Evolutionary conservation across 2,329 filamentous ascomycete genomes (phyloP), one percentile per base, ranked within the genome.

Genomic region (Aspergillus aculeatinus): DNA sequence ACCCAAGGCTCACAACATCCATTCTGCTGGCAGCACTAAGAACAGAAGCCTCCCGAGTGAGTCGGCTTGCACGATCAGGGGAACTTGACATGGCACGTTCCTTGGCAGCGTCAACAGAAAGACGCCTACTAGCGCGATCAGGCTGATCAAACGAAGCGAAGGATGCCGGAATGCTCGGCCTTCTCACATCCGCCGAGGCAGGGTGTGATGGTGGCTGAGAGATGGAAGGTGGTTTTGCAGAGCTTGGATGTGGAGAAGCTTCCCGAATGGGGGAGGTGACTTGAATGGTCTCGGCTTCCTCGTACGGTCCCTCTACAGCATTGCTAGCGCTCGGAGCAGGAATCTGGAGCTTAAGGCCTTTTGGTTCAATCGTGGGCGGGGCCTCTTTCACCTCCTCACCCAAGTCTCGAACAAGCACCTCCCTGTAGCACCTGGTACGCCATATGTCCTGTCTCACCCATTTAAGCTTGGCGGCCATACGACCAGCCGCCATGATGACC

Each of bases 361-460:
- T 64, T 47, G 59, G 63, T 33, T 72, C 71, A n/a, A 58, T 62
- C 70, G 76, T 31, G 70, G 74, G 59, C 70, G 59, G 65, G 19
- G 60, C 64, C 60, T 63, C 57, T 5, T 54, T 63, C 35, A 64
- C 63, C 10, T 96, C 93, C 66, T 96, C 91, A 57, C 94, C 89
- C 9, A 98, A 80, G 72, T 99, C 95, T 75, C 92, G 84, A 5
- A 87, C 81, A 21, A 99, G 79, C 61, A 98, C 93, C 68, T 97
- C 94, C 48, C 89, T 88, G 74, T 99, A 93, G 65, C 93, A 97
- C 70, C 87, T 94, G 68, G 94, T 85, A 57, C 88, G 90, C 92
- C 93, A 97, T 21, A 97, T 95, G 66, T 96, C 92, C 73, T 96
- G 89, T 62, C 94, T 85, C n/a, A 89, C 88, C 94, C 94, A 97